These are phyloP conservation scores for Sarcodon aspratus DNA, from an alignment of 768 basidiomycete genomes.

Conservation along the genomic window DNA sequence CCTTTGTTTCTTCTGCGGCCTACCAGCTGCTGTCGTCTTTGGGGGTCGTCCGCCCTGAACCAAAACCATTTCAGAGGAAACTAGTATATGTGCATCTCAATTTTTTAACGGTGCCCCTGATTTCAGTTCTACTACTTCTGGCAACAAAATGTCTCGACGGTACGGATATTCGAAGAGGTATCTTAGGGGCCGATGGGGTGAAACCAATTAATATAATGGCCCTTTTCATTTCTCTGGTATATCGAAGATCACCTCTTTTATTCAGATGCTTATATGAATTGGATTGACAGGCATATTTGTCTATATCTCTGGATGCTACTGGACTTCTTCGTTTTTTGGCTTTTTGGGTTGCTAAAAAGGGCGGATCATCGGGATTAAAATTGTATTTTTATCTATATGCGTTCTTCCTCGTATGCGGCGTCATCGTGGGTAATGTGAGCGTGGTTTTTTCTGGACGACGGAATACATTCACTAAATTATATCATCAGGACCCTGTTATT, in stretches of 20 bases:
- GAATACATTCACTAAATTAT: neutral
- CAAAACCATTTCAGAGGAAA: neutral
- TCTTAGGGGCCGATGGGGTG: constrained; percentile 69
- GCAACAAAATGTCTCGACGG: constrained; percentile 18
- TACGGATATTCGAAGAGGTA: constrained; percentile 54
- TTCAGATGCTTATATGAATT: neutral
- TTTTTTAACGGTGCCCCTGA: constrained; percentile 19
- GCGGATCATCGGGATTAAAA: constrained; percentile 58
- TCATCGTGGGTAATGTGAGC: constrained; percentile 68
- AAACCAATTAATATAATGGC: constrained; percentile 91
- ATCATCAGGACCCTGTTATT: constrained; percentile 66
- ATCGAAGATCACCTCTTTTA: neutral
- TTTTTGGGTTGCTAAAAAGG: constrained; percentile 71
- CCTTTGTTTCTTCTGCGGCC: no score
- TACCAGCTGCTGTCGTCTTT: no score
- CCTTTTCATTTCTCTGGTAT: constrained; percentile 75
- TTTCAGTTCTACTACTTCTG: constrained; percentile 17
- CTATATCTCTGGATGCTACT: constrained; percentile 83
- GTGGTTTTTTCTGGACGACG: neutral
- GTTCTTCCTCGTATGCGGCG: constrained; percentile 68
- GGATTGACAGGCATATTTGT: constrained; percentile 58
- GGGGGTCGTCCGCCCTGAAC: neutral
- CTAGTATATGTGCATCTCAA: constrained; percentile 3
- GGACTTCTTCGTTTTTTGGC: constrained; percentile 82
- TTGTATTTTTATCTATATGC: constrained; percentile 76